Percentiles rank a stretch among this genome's conserved stretches.
phyloP scores from a whole-genome alignment of 192 early-diverging fungal genomes.

The Backusella tarrabulga region DNA sequence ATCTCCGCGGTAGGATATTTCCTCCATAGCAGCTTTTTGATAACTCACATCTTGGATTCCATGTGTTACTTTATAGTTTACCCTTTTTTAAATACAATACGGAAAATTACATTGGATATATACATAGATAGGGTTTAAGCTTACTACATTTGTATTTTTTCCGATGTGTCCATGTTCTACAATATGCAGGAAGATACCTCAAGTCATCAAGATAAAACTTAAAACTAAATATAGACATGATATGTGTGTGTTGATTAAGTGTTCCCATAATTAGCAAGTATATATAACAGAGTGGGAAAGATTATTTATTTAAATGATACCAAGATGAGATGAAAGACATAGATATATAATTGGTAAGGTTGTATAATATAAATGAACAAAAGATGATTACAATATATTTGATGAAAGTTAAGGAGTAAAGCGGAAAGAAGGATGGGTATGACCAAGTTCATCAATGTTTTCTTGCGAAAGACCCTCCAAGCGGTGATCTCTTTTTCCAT shows the following conservation, averaged over 20 bases:
- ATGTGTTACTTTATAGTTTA: not conserved
- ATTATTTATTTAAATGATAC: not conserved
- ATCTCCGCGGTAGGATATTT: not conserved
- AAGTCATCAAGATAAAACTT: not conserved
- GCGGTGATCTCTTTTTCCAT: not conserved
- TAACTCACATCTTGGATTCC: not conserved
- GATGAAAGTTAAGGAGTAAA: not conserved
- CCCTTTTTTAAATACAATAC: not conserved
- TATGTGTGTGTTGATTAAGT: not conserved
- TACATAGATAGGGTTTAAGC: not conserved
- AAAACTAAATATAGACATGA: not conserved
- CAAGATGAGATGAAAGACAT: not conserved
- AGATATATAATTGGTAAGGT: not conserved
- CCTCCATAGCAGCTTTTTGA: not conserved
- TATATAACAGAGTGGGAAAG: not conserved
- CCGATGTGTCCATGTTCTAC: not conserved
- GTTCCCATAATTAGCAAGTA: not conserved
- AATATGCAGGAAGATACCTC: not conserved
- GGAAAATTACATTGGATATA: not conserved
- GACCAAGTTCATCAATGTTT: conserved; percentile 13
- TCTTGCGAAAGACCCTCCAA: conserved; percentile 7
- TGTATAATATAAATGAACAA: not conserved
- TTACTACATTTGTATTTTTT: not conserved
- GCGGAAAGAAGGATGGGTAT: conserved; percentile 1
- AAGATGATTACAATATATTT: not conserved